A percentile compares a stretch with the other conserved stretches of the same genome.
phyloP scores from a whole-genome alignment of 257 asterid genomes.

The Orobanche coerulescens region DNA sequence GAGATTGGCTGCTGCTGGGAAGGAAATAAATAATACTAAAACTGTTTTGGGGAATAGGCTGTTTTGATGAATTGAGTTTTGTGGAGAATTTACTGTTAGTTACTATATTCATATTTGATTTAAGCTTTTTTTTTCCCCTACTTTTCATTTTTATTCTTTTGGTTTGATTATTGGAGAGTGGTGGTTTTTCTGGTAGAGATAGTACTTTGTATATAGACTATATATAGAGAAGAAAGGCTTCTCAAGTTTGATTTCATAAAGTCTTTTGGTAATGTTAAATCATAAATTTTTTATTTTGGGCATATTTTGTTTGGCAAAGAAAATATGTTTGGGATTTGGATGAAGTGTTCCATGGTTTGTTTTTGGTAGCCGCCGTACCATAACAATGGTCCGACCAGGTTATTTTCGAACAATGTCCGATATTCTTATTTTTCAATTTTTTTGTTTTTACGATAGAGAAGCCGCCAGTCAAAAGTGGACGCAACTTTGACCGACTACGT shows the following conservation, averaged over 20 bases:
- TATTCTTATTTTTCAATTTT: too few species aligned
- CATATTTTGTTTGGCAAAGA: too few species aligned
- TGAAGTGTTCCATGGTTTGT: too few species aligned
- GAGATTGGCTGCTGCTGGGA: slow-evolving; percentile 49
- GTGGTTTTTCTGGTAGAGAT: not conserved
- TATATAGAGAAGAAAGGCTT: not conserved
- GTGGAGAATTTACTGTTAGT: not conserved
- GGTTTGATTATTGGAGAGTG: not conserved
- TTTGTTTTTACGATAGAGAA: too few species aligned
- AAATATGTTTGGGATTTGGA: too few species aligned
- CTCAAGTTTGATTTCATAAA: not conserved
- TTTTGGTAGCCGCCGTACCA: too few species aligned
- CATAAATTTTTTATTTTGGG: not conserved
- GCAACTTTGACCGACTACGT: too few species aligned
- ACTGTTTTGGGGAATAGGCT: slow-evolving; percentile 47
- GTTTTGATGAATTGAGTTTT: slow-evolving; percentile 20
- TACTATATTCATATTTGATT: not conserved
- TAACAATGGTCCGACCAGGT: too few species aligned
- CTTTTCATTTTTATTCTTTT: slow-evolving; percentile 15
- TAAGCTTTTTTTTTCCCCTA: slow-evolving; percentile 7
- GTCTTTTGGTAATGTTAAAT: not conserved
- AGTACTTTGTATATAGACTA: slow-evolving; percentile 15
- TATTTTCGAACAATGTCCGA: too few species aligned
- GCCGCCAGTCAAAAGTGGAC: too few species aligned
- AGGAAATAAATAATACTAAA: slow-evolving; percentile 42